These are phyloP conservation scores for Bacidia rubella DNA, from an alignment of 495 filamentous ascomycete species.

Conservation along the genomic window DNA sequence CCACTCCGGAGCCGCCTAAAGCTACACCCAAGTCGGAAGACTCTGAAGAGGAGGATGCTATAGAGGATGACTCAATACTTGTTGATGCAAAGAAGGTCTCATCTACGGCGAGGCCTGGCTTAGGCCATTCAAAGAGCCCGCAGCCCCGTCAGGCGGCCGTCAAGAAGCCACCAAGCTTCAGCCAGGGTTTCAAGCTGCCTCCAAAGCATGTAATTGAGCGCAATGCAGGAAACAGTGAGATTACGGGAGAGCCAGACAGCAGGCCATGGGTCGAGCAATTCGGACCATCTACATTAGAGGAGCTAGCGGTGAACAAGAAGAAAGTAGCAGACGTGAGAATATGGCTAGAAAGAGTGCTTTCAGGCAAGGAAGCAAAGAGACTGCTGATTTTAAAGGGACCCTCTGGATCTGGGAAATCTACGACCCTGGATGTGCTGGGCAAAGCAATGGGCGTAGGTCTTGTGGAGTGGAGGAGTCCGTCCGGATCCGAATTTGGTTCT, in stretches of 20 bases:
- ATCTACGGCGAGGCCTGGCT: background rate
- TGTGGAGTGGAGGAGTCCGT: slow-evolving; percentile 84
- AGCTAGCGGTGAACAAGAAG: slow-evolving; percentile 82
- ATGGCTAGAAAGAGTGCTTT: slow-evolving; percentile 67
- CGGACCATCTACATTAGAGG: slow-evolving; percentile 55
- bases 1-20: background rate
- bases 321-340: slow-evolving; percentile 75
- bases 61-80: slow-evolving; percentile 28
- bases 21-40: slow-evolving; percentile 12
- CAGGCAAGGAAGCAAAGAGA: slow-evolving; percentile 45
- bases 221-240: background rate
- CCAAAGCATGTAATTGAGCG: background rate
- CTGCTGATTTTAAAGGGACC: slow-evolving; percentile 77
- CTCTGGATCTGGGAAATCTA: slow-evolving; percentile 89
- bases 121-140: background rate
- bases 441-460: slow-evolving; percentile 57
- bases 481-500: slow-evolving; percentile 39
- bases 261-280: slow-evolving; percentile 81
- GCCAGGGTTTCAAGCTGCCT: slow-evolving; percentile 13
- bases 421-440: slow-evolving; percentile 64
- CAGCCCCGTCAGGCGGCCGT: background rate
- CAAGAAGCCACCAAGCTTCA: background rate
- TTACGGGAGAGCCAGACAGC: slow-evolving; percentile 8
- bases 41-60: slow-evolving; percentile 24
- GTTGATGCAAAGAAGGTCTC: slow-evolving; percentile 14